Conservation (phyloP, 164 flowering plant genomes). For the Nelumbo lutea region DNA sequence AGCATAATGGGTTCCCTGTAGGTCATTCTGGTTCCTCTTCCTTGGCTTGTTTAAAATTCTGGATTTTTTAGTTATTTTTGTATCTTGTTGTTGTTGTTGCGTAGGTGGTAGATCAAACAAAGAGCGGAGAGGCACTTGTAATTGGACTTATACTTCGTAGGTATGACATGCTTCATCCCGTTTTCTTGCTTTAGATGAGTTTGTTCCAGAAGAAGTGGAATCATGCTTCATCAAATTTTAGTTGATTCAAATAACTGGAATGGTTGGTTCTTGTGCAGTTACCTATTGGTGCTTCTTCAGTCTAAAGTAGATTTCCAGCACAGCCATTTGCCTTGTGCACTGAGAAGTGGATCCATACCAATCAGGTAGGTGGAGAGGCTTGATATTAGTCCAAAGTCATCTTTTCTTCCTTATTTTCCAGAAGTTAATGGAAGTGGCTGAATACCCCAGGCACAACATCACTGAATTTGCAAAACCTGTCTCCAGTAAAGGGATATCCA, state of each 20-base stretch:
- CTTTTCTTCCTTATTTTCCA: neutral
- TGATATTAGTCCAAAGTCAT: neutral
- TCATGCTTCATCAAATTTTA: neutral
- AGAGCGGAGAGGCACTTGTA: slow-evolving; percentile 77
- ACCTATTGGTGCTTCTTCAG: slow-evolving; percentile 83
- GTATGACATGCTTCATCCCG: slow-evolving; percentile 24
- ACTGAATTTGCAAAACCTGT: slow-evolving; percentile 90
- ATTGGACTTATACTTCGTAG: slow-evolving; percentile 91
- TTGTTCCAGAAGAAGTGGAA: neutral
- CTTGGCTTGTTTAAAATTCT: neutral
- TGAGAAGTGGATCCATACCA: slow-evolving; percentile 48
- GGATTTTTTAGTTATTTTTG: neutral
- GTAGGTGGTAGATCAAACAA: slow-evolving; percentile 78
- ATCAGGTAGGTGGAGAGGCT: slow-evolving; percentile 43
- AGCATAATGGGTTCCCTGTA: slow-evolving; percentile 96
- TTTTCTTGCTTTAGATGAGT: neutral
- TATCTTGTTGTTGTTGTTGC: slow-evolving; percentile 2
- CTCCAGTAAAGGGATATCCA: slow-evolving; percentile 79
- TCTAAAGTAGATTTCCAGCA: slow-evolving; percentile 94
- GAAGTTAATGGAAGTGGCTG: slow-evolving; percentile 7
- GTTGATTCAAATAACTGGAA: slow-evolving; percentile 7
- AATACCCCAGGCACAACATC: slow-evolving; percentile 62
- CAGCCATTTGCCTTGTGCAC: slow-evolving; percentile 68
- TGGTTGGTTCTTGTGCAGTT: slow-evolving; percentile 48
- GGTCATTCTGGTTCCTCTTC: slow-evolving; percentile 16